phyloP scores from a whole-genome alignment of 768 basidiomycete genomes.

The Pholiota molesta region DNA sequence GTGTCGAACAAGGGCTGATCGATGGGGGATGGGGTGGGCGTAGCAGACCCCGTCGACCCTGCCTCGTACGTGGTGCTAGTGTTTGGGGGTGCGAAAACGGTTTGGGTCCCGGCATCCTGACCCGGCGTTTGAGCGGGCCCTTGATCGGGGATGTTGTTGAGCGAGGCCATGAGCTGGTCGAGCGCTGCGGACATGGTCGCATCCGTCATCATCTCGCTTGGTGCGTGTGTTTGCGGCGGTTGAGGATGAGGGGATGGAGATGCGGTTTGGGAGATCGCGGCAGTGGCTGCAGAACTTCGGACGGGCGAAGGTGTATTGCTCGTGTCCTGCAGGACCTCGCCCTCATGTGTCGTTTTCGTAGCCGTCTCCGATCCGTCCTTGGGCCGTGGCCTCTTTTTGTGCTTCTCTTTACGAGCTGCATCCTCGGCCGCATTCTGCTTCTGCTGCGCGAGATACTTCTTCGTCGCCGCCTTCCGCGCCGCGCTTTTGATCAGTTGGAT shows the following conservation, averaged over 20 bases:
- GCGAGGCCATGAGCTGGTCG: neutral
- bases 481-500: slow-evolving; percentile 63
- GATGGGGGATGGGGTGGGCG: slow-evolving; percentile 4
- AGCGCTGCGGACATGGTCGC: slow-evolving; percentile 3
- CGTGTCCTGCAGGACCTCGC: slow-evolving; percentile 29
- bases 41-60: neutral
- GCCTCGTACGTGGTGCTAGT: neutral
- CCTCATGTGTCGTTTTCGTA: slow-evolving; percentile 36
- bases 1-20: slow-evolving; percentile 49
- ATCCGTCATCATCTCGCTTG: neutral
- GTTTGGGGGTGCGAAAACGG: neutral
- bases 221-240: neutral
- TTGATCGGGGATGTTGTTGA: slow-evolving; percentile 21
- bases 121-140: slow-evolving; percentile 16
- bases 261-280: too few species aligned
- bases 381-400: neutral
- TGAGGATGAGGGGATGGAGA: slow-evolving; percentile 6
- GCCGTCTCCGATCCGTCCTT: slow-evolving; percentile 3
- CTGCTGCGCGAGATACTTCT: slow-evolving; percentile 40
- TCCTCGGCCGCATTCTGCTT: slow-evolving; percentile 5
- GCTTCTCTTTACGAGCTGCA: neutral
- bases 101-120: neutral
- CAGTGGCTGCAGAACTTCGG: neutral
- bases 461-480: slow-evolving; percentile 61
- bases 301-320: slow-evolving; percentile 16